A percentile compares a stretch with the other conserved stretches of the same genome.
These are phyloP conservation scores for Pseudogymnoascus sp. DNA, from an alignment of 2,329 filamentous ascomycete species.

Conservation along the genomic window DNA sequence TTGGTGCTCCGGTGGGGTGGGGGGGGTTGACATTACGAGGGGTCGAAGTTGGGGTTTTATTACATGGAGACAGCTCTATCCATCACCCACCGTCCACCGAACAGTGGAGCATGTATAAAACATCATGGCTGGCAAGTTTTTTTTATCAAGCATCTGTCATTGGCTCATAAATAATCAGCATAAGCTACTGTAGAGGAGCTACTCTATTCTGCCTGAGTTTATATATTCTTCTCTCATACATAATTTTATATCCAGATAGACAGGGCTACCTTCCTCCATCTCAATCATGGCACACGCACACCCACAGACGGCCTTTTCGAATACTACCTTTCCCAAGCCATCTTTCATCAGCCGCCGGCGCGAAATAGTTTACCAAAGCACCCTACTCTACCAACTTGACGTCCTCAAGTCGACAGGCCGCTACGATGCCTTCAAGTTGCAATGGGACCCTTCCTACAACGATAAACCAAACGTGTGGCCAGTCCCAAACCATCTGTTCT, in stretches of 20 bases:
- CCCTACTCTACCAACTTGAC: slow-evolving; percentile 45
- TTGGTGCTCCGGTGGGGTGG: neutral
- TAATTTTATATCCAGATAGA: neutral
- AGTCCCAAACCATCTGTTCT: slow-evolving; percentile 52
- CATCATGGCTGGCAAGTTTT: neutral
- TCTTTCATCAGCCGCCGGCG: slow-evolving; percentile 35
- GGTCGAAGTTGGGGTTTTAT: neutral
- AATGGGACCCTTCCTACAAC: slow-evolving; percentile 49
- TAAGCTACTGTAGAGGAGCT: neutral
- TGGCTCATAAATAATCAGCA: neutral
- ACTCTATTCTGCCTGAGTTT: neutral
- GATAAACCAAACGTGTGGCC: slow-evolving; percentile 47
- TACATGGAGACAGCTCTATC: neutral
- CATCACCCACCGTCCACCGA: neutral
- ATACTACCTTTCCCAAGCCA: slow-evolving; percentile 28
- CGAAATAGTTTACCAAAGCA: slow-evolving; percentile 36
- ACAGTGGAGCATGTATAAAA: neutral
- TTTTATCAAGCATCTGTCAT: neutral
- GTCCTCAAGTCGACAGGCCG: slow-evolving; percentile 48
- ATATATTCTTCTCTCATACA: neutral
- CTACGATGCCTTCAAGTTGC: slow-evolving; percentile 51
- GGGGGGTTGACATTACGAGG: neutral
- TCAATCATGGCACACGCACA: slow-evolving; percentile 30
- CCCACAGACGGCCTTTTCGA: slow-evolving; percentile 36
- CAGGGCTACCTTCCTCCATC: neutral